Base-by-base conservation (phyloP, 2,329 filamentous ascomycete species). In the Trichoderma citrinoviride region DNA sequence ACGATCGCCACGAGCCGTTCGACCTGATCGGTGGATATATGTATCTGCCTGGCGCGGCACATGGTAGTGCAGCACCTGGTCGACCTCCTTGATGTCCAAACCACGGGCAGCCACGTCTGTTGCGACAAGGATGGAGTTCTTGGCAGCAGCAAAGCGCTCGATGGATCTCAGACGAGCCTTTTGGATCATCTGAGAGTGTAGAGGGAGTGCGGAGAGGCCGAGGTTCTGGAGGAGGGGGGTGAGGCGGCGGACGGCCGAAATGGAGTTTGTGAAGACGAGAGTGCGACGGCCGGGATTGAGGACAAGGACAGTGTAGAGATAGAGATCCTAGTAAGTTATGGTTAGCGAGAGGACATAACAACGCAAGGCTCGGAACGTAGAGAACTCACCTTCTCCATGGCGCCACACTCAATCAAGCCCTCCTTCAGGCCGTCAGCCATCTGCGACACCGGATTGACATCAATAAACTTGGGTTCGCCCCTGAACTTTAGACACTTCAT, bases 171-270 rank as follows among this genome's bases (percentile, higher is more conserved):
- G 83, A 50, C 95, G 92, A 3, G 95, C 93, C 77, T 98, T 98
- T 77, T 99, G 95, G 1, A 88, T 84, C 95, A 99, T 98, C 68
- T 93, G 90, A 0, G 93, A 97, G 77, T 99, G 95, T 0, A 99
- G 81, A 0, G 91, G 87, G 12, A 92, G 81, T 1, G 89, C 90
- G 2, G 89, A 87, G 8, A 97, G 82, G 67, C 89, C 86, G 57
- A 99, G 86, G 69, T 91, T 92, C 70, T 94, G 87, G 1, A 99
- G 84, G 73, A 97, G 86, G 0, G 94, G 92, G 0, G 90, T 88
- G 14, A 99, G 82, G 43, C 95, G 91, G 50, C 93, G 90, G 58
- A 97, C 94, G 3, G 94, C 90, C 60, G 91, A 91, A 76, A 99
- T 97, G 50, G 93, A 97, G 79, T 99, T 99, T 29, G 93, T 93